Evolutionary conservation across 192 early-diverging fungal genomes (phyloP).

Genomic region (Linnemannia elongata): DNA sequence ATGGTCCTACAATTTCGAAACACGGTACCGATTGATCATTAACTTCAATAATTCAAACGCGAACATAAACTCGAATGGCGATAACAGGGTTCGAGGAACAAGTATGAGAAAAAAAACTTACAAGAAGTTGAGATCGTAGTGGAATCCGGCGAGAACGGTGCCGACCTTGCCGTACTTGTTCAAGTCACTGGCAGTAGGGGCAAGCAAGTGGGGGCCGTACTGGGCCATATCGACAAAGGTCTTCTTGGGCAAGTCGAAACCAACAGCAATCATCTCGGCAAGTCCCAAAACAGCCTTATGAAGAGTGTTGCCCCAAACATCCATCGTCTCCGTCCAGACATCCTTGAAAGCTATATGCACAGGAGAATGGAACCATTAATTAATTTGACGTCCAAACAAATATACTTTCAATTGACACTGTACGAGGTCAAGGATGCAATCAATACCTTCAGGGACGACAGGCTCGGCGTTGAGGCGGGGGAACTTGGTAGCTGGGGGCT

Average conservation of each 20-base stretch:
- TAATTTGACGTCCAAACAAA: neutral
- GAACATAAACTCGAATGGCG: neutral
- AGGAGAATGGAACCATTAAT: neutral
- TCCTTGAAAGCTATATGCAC: conserved; percentile 67
- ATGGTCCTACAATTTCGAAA: conserved; percentile 60
- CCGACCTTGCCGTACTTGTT: conserved; percentile 70
- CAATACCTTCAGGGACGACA: conserved; percentile 70
- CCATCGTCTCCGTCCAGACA: conserved; percentile 71
- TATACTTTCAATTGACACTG: neutral
- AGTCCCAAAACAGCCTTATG: conserved; percentile 66
- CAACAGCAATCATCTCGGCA: conserved; percentile 75
- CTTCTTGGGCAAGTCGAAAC: conserved; percentile 69
- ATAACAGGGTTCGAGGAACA: neutral
- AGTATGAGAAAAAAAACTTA: conserved; percentile 18
- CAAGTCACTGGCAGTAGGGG: conserved; percentile 79
- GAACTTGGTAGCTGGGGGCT: conserved; percentile 69
- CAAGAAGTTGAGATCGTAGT: conserved; percentile 74
- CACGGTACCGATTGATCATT: neutral
- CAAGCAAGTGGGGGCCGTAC: conserved; percentile 77
- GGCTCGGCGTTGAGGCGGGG: conserved; percentile 72
- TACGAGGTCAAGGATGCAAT: neutral
- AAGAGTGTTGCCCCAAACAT: conserved; percentile 73
- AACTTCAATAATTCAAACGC: neutral
- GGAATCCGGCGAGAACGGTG: conserved; percentile 73
- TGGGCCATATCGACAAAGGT: conserved; percentile 69